phyloP scores from a whole-genome alignment of 192 early-diverging fungal genomes.

The Radiomyces spectabilis region DNA sequence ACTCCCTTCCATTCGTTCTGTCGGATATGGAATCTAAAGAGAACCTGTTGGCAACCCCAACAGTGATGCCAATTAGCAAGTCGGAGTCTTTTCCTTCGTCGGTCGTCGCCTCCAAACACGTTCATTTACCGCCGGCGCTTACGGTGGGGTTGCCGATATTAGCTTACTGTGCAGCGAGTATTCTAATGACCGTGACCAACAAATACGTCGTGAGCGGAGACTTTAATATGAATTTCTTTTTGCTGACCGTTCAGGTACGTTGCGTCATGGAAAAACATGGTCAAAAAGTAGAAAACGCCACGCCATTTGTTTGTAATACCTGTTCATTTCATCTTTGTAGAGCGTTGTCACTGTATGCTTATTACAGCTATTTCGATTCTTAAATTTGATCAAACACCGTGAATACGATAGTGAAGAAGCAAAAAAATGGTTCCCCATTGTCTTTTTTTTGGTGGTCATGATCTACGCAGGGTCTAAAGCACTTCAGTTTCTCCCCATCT shows the following conservation, averaged over 20 bases:
- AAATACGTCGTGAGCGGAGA: constrained; percentile 71
- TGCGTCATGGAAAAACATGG: no score
- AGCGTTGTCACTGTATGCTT: constrained; percentile 49
- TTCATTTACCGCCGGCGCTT: neutral
- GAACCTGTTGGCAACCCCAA: no score
- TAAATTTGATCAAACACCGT: constrained; percentile 49
- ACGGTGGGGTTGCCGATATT: constrained; percentile 57
- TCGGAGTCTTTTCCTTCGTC: neutral
- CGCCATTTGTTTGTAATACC: no score
- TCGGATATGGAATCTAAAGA: no score
- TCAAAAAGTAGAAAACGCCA: no score
- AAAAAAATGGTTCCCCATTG: constrained; percentile 74
- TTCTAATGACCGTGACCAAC: constrained; percentile 82
- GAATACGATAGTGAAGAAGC: constrained; percentile 45
- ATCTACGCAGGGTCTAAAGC: constrained; percentile 94
- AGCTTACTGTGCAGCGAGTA: constrained; percentile 78
- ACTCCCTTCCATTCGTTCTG: no score
- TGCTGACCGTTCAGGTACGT: constrained; percentile 64
- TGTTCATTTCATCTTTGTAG: no score
- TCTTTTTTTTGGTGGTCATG: constrained; percentile 79
- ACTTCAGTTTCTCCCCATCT: constrained; percentile 82
- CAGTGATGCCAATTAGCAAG: no score
- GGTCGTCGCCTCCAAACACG: neutral
- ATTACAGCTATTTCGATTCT: constrained; percentile 42
- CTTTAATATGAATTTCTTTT: constrained; percentile 75